Evolutionary conservation across 2,329 filamentous ascomycete species (phyloP), one percentile per base, ranked within the genome.

Genomic region (Pyricularia sp.): DNA sequence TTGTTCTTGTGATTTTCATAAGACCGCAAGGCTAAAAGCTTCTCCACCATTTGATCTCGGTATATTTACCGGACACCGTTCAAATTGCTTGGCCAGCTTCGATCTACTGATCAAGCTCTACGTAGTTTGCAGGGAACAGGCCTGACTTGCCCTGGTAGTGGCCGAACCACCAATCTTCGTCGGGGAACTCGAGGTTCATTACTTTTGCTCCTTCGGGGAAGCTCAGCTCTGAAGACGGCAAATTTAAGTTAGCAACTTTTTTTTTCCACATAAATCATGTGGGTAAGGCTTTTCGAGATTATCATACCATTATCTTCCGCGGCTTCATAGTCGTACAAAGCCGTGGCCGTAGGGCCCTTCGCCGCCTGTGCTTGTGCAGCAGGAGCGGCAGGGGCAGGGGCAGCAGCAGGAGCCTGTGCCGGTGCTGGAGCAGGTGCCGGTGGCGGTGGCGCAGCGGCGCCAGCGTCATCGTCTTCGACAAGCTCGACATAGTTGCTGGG

Each of bases 141-240:
- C 94, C 94, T 33, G 84, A 84, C 66, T 88, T 84, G 63, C 92
- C 92, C 30, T 87, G 82, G 75, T 89, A 96, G 71, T 90, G 86
- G 66, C 94, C 94, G 71, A 93, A 89, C 94, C 94, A 99, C 94
- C 94, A 99, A 74, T 99, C 94, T 69, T 97, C 93, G 71, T 97
- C 94, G 2, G 94, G 94, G 77, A 97, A 97, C 79, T 97, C 91
- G 68, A 99, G 79, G 72, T 89, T 84, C 31, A 84, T 89, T 70
- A 99, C 88, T 68, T 81, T 91, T 53, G 90, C 93, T 33, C 89
- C 88, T 72, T 99, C 94, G 2, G 91, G 91, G 79, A 99, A 99
- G 74, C 88, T 92, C 68, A 86, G 72, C 70, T 86, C 84, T 86
- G 70, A 62, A 72, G 73, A 19, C 4, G 28, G 26, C 8, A 8